A percentile compares a stretch with the other conserved stretches of the same genome.
phyloP scores from a whole-genome alignment of 805 yeast species.

The Wickerhamomyces canadensis region DNA sequence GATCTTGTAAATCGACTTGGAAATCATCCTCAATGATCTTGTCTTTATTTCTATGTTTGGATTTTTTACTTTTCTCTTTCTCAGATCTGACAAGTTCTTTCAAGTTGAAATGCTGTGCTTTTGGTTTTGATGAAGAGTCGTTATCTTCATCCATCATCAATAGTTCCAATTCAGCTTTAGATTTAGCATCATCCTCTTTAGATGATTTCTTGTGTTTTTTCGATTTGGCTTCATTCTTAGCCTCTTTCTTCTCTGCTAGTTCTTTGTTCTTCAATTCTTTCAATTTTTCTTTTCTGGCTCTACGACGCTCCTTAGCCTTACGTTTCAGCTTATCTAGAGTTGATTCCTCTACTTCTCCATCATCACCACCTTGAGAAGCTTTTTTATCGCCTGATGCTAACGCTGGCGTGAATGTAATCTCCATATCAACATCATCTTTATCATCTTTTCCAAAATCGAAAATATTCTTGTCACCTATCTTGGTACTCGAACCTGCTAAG shows the following conservation, averaged over 20 bases:
- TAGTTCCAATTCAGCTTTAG: conserved; percentile 69
- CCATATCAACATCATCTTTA: conserved; percentile 81
- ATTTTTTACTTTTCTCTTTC: conserved; percentile 50
- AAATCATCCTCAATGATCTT: conserved; percentile 52
- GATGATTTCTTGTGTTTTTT: conserved; percentile 25
- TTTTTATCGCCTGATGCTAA: conserved; percentile 35
- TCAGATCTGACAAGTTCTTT: conserved; percentile 73
- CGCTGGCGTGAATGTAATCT: conserved; percentile 92
- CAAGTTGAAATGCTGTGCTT: conserved; percentile 68
- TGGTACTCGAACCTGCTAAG: conserved; percentile 40
- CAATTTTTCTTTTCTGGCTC: conserved; percentile 71
- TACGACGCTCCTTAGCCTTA: conserved; percentile 90
- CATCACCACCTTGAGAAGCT: too few relatives aligned
- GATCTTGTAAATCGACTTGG: conserved; percentile 70
- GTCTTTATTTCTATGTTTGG: conserved; percentile 38
- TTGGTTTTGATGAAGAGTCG: conserved; percentile 20
- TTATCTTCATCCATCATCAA: conserved; percentile 46
- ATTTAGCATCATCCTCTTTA: conserved; percentile 31
- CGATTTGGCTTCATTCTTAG: conserved; percentile 26
- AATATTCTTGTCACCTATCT: conserved; percentile 30
- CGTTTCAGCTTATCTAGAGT: conserved; percentile 77
- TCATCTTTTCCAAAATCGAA: conserved; percentile 33
- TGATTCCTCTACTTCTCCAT: conserved; percentile 43
- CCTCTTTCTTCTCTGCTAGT: conserved; percentile 44
- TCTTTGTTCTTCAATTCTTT: conserved; percentile 53